Conservation (phyloP, 352 stramenopile genomes). For the Phytophthora pluvialis region DNA sequence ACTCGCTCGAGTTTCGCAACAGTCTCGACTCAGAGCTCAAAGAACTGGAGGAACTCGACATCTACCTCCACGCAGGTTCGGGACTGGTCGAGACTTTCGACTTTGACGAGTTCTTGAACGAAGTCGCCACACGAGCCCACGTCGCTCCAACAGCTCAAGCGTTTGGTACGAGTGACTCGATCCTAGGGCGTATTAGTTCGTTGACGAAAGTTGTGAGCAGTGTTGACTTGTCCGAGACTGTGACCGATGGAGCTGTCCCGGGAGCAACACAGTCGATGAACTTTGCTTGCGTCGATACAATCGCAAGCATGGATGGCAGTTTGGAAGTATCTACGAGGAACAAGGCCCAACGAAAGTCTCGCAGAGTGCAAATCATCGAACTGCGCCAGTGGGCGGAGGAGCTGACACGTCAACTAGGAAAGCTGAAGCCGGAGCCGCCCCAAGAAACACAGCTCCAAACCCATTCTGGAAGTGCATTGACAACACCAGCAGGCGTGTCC, state of each 20-base stretch:
- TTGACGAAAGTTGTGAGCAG: too few species aligned
- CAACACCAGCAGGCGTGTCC: not conserved
- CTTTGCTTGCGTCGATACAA: constrained; percentile 3
- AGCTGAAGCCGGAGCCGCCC: not conserved
- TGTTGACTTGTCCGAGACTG: not conserved
- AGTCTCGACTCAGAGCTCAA: not conserved
- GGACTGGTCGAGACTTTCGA: constrained; percentile 21
- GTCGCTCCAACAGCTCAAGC: not conserved
- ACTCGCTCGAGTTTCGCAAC: constrained; percentile 16
- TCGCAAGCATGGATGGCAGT: too few species aligned
- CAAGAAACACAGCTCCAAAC: not conserved
- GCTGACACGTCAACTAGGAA: constrained; percentile 14
- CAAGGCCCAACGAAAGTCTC: constrained; percentile 2
- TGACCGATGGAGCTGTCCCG: not conserved
- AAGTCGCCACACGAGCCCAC: not conserved
- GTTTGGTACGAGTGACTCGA: not conserved
- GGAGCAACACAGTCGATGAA: not conserved
- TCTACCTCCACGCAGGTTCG: not conserved
- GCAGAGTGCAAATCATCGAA: constrained; percentile 16
- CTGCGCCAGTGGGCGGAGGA: constrained; percentile 5
- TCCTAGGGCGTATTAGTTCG: not conserved
- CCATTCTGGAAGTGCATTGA: not conserved
- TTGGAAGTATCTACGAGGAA: not conserved
- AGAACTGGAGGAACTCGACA: constrained; percentile 3
- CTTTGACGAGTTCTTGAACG: constrained; percentile 6